These are phyloP conservation scores for Claviceps paspali DNA, from an alignment of 2,329 filamentous ascomycete species.

Conservation along the genomic window DNA sequence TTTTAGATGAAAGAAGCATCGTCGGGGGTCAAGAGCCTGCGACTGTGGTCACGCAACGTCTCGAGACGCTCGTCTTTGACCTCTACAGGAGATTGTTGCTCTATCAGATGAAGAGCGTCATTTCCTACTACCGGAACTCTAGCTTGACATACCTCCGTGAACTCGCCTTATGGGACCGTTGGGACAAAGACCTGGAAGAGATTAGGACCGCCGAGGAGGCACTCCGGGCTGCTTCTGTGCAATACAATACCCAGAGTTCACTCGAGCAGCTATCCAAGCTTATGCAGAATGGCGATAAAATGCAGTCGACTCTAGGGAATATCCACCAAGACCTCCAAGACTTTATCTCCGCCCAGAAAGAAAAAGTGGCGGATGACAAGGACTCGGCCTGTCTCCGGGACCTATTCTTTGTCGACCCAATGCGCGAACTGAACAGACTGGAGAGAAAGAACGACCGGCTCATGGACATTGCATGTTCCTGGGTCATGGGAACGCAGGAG, in stretches of 20 bases:
- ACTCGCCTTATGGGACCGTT: constrained; percentile 5
- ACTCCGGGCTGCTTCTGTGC: constrained; percentile 6
- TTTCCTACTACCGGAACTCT: constrained; percentile 6
- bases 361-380: constrained; percentile 6
- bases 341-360: constrained; percentile 7
- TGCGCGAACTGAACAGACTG: constrained; percentile 7
- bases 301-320: constrained; percentile 6
- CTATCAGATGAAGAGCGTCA: constrained; percentile 7
- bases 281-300: constrained; percentile 6
- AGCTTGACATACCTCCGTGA: constrained; percentile 6
- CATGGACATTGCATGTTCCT: constrained; percentile 6
- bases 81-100: constrained; percentile 7
- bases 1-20: constrained; percentile 7
- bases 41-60: constrained; percentile 3
- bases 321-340: constrained; percentile 7
- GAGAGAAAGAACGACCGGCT: constrained; percentile 8
- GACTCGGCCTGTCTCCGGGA: constrained; percentile 7
- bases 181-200: constrained; percentile 5
- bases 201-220: constrained; percentile 6
- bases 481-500: constrained; percentile 6
- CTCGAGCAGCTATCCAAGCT: constrained; percentile 6
- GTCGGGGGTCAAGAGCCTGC: constrained; percentile 5
- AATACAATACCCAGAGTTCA: constrained; percentile 7
- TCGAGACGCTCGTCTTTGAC: constrained; percentile 5
- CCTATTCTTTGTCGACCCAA: constrained; percentile 6